phyloP scores from a whole-genome alignment of 2,329 filamentous ascomycete genomes.

The Teratosphaeria zuluensis region DNA sequence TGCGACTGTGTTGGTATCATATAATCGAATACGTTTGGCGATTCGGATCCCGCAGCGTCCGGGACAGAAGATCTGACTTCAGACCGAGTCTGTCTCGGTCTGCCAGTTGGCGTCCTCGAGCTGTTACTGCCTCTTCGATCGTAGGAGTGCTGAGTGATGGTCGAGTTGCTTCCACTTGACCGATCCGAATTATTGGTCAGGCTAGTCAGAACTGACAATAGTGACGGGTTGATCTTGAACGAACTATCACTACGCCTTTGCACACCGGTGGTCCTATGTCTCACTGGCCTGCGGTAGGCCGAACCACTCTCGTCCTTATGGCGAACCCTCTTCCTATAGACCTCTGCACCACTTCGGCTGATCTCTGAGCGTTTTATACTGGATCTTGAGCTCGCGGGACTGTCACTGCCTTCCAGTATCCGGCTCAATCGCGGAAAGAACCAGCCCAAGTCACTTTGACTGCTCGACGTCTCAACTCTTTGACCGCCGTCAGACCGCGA shows the following conservation, averaged over 20 bases:
- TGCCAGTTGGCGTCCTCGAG: constrained; percentile 4
- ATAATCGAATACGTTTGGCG: constrained; percentile 22
- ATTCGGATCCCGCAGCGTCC: constrained; percentile 8
- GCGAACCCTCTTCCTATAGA: constrained; percentile 6
- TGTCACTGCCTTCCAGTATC: constrained; percentile 31
- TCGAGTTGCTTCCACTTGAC: constrained; percentile 38
- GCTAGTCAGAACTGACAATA: constrained; percentile 33
- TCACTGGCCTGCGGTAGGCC: constrained; percentile 19
- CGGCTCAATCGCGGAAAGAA: constrained; percentile 33
- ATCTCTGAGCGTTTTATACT: constrained; percentile 9
- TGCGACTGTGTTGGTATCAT: constrained; percentile 13
- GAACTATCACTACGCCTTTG: constrained; percentile 22
- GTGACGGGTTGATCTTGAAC: constrained; percentile 30
- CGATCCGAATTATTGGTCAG: constrained; percentile 31
- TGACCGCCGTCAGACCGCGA: neutral
- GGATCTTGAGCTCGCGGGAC: constrained; percentile 8
- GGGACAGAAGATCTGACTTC: constrained; percentile 3
- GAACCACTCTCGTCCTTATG: constrained; percentile 10
- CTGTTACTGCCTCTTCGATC: constrained; percentile 18
- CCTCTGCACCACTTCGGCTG: constrained; percentile 9
- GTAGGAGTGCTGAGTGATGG: constrained; percentile 36
- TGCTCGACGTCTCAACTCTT: constrained; percentile 7
- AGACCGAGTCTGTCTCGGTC: constrained; percentile 8
- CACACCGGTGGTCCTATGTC: constrained; percentile 25
- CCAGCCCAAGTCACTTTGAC: constrained; percentile 13